These are phyloP conservation scores for Dictyostelium capitatum DNA, from an alignment of 78 protist genomes.

Conservation along the genomic window DNA sequence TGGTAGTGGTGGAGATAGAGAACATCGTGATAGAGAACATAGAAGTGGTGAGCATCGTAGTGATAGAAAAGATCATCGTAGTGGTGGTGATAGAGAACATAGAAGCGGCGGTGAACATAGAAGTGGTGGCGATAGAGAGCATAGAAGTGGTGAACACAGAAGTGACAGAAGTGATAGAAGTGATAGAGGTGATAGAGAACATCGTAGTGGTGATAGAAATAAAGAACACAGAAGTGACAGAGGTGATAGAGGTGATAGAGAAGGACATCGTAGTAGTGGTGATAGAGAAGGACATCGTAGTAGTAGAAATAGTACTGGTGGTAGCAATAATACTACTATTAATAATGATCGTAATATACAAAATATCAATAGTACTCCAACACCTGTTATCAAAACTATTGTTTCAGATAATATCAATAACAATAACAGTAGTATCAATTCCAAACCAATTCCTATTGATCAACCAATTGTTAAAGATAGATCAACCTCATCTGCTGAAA, in stretches of 20 bases:
- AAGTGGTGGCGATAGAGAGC: neutral
- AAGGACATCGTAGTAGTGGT: neutral
- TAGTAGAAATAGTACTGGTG: neutral
- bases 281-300: neutral
- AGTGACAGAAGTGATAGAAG: neutral
- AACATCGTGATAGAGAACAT: conserved; percentile 8
- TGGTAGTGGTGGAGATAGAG: neutral
- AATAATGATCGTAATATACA: too few species aligned
- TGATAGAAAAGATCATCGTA: neutral
- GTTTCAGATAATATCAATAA: neutral
- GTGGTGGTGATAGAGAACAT: neutral
- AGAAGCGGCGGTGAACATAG: neutral
- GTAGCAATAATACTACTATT: neutral
- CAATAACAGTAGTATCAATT: too few species aligned
- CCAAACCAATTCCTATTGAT: too few species aligned
- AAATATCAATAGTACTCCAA: too few species aligned
- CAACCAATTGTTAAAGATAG: neutral
- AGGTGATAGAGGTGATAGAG: neutral
- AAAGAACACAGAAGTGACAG: neutral
- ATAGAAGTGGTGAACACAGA: neutral
- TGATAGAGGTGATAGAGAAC: neutral
- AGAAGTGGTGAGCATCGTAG: neutral
- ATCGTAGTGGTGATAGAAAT: neutral
- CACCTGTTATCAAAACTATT: neutral
- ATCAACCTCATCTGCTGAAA: neutral